Evolutionary conservation across 352 stramenopile species (phyloP).

Genomic region (Salisapilia sapeloensis): DNA sequence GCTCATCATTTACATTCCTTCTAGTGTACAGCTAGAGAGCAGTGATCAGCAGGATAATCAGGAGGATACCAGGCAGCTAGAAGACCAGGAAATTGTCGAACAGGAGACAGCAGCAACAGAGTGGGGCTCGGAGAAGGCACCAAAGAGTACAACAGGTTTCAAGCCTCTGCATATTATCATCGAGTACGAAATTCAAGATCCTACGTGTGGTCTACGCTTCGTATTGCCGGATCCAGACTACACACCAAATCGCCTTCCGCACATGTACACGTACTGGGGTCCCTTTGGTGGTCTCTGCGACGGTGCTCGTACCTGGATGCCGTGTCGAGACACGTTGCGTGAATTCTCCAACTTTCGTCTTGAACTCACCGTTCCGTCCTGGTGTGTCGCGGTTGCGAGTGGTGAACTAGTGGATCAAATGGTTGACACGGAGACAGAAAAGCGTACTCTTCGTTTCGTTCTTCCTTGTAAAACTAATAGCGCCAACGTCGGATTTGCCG

Average conservation of each 20-base stretch:
- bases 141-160: constrained; percentile 46
- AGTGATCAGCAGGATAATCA: constrained; percentile 4
- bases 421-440: constrained; percentile 34
- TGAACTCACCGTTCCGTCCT: constrained; percentile 64
- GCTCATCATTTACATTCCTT: constrained; percentile 54
- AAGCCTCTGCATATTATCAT: constrained; percentile 50
- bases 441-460: constrained; percentile 58
- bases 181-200: constrained; percentile 67
- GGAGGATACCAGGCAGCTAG: too few relatives aligned
- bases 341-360: constrained; percentile 59
- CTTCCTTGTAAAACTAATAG: constrained; percentile 70
- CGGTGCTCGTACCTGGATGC: constrained; percentile 73
- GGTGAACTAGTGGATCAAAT: constrained; percentile 75
- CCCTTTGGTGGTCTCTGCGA: constrained; percentile 70
- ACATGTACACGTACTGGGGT: constrained; percentile 80
- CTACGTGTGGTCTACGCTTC: constrained; percentile 45
- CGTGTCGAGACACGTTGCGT: constrained; percentile 50
- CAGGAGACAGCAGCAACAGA: constrained; percentile 4
- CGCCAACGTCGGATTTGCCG: constrained; percentile 63
- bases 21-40: constrained; percentile 13
- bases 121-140: constrained; percentile 56
- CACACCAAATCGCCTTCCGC: constrained; percentile 47
- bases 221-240: constrained; percentile 40
- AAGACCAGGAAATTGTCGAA: constrained; percentile 2
- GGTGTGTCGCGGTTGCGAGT: constrained; percentile 66